Percentiles rank a stretch among this genome's conserved stretches.
These are phyloP conservation scores for Paraphaeosphaeria sporulosa DNA, from an alignment of 2,329 filamentous ascomycete genomes.

Conservation along the genomic window DNA sequence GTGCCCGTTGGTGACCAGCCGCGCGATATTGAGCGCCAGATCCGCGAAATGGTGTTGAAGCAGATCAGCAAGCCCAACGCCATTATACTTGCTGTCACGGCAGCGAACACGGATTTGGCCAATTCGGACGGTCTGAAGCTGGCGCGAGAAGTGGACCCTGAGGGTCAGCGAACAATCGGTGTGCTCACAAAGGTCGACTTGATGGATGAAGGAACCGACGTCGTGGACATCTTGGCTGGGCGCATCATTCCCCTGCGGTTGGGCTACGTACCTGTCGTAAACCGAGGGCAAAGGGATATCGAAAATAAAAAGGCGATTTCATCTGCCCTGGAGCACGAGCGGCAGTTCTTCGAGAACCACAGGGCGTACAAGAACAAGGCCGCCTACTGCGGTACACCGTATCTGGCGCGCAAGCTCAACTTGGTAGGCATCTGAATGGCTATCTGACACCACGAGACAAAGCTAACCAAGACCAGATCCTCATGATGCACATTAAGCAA, in stretches of 20 bases:
- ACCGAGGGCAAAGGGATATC: slow-evolving; percentile 96
- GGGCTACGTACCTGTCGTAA: slow-evolving; percentile 97
- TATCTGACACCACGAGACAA: background rate
- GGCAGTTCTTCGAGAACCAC: slow-evolving; percentile 97
- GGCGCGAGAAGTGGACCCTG: slow-evolving; percentile 93
- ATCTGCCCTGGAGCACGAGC: slow-evolving; percentile 89
- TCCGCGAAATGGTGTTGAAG: slow-evolving; percentile 97
- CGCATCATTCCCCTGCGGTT: slow-evolving; percentile 94
- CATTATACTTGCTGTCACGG: slow-evolving; percentile 95
- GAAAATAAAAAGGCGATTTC: slow-evolving; percentile 97
- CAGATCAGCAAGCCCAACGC: slow-evolving; percentile 99
- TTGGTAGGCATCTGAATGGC: slow-evolving; percentile 60
- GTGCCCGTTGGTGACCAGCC: slow-evolving; percentile 97
- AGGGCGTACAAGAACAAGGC: slow-evolving; percentile 99
- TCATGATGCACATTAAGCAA: slow-evolving; percentile 99
- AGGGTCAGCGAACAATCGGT: slow-evolving; percentile 97
- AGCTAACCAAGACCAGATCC: slow-evolving; percentile 65
- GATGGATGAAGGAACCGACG: slow-evolving; percentile 98
- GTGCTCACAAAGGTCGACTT: slow-evolving; percentile 98
- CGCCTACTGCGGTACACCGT: slow-evolving; percentile 97
- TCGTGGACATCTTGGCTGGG: slow-evolving; percentile 97
- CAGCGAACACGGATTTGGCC: slow-evolving; percentile 96
- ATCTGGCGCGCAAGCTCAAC: slow-evolving; percentile 95
- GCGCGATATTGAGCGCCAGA: slow-evolving; percentile 95
- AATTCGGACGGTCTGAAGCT: slow-evolving; percentile 98